phyloP scores from a whole-genome alignment of 2,329 filamentous ascomycete species.

The Fusarium sp. region DNA sequence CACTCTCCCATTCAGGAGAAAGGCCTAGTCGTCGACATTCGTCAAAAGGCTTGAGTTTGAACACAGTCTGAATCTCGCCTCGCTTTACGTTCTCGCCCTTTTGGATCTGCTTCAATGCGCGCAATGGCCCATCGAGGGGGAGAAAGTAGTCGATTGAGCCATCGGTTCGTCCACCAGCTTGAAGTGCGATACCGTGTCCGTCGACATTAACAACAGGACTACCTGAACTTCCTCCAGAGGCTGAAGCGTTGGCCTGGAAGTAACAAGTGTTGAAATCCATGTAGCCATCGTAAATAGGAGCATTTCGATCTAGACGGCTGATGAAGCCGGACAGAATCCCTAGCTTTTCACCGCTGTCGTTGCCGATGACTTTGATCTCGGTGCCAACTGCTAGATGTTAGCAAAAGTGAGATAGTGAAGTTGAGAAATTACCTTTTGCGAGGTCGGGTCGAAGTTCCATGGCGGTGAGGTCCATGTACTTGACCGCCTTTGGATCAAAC shows the following conservation, averaged over 20 bases:
- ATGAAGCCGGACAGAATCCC: constrained; percentile 82
- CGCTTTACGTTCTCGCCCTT: constrained; percentile 79
- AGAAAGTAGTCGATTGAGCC: constrained; percentile 98
- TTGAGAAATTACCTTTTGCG: neutral
- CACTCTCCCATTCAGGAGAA: constrained; percentile 84
- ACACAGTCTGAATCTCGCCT: constrained; percentile 96
- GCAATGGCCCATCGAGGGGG: constrained; percentile 87
- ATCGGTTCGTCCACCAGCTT: constrained; percentile 92
- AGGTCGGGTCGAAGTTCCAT: constrained; percentile 29
- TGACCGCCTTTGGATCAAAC: constrained; percentile 94
- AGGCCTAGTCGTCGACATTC: constrained; percentile 92
- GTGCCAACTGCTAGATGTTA: constrained; percentile 3
- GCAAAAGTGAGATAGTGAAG: accelerated
- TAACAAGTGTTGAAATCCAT: constrained; percentile 97
- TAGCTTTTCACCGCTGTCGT: constrained; percentile 29
- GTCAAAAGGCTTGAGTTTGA: constrained; percentile 95
- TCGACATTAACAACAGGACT: constrained; percentile 97
- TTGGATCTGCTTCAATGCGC: constrained; percentile 87
- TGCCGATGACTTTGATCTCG: constrained; percentile 31
- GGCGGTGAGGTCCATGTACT: constrained; percentile 86
- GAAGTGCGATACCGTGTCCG: constrained; percentile 80
- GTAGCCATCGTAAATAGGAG: constrained; percentile 97
- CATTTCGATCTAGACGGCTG: constrained; percentile 93
- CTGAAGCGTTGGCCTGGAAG: constrained; percentile 96
- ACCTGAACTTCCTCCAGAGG: constrained; percentile 94